Evolutionary conservation across 2,329 filamentous ascomycete species (phyloP), one percentile per base, ranked within the genome.

Genomic region (Aspergillus alliaceus): DNA sequence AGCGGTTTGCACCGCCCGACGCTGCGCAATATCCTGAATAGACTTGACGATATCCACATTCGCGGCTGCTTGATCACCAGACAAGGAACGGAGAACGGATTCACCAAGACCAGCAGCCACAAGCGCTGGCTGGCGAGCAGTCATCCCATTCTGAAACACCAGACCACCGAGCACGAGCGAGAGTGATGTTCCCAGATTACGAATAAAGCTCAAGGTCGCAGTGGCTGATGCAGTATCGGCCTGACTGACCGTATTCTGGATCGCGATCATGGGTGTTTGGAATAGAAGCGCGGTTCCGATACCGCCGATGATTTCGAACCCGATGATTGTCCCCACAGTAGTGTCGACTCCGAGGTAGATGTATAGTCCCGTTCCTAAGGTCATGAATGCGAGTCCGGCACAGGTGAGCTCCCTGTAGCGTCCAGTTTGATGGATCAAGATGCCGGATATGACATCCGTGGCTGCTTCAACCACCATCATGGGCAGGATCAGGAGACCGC

Each of bases 151-250:
- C 73, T 91, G 86, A 75, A 93, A 92, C 34, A 93, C 82, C 46
- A 91, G 88, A n/a, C 88, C 86, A 24, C 90, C 90, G 37, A 92
- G 79, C 1, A 91, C 88, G 52, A 91, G 82, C 0, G 86, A 86
- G 20, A 87, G 82, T 2, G 86, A 82, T 0, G 86, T 90, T 9
- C 86, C 86, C 3, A 92, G 76, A 63, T 89, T 88, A 20, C 89
- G 84, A 7, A 87, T 79, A 58, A 85, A 83, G 0, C 75, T 76
- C 4, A 84, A 69, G 0, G 82, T 82, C 0, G 81, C 79, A 0
- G 81, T 84, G 0, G 82, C 83, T 0, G 78, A 77, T 0, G 82
- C 82, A 0, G 72, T 75, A 27, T 85, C 79, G 4, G 72, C 71
- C 57, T 80, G 79, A 1, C 75, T 68, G 12, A 84, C 80, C 14